Evolutionary conservation across 805 yeast species (phyloP).

Genomic region (Yarrowia hollandica): DNA sequence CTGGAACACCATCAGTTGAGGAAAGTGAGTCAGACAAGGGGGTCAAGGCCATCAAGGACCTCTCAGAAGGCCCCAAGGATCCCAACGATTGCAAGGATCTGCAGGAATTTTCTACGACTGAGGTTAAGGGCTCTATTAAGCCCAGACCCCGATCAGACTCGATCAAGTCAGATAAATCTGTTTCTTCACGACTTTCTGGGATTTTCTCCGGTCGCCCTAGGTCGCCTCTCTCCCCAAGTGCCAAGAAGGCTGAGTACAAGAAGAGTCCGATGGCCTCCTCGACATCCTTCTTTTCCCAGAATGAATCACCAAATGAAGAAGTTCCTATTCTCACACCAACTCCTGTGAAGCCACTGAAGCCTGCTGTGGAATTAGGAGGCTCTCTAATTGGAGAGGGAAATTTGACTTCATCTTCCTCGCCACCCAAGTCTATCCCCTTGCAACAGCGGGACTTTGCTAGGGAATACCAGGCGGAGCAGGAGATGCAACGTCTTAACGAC

Average conservation of each 20-base stretch:
- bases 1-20: conserved; percentile 2
- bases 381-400: conserved; percentile 14
- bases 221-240: conserved; percentile 18
- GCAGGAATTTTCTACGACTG: not conserved
- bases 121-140: not conserved
- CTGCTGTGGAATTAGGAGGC: not conserved
- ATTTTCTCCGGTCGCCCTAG: not conserved
- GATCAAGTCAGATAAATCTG: not conserved
- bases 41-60: not conserved
- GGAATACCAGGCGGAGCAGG: conserved; percentile 37
- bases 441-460: conserved; percentile 11
- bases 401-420: conserved; percentile 12
- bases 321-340: conserved; percentile 12
- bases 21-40: not conserved
- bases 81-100: not conserved
- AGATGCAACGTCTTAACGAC: conserved; percentile 58
- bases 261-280: not conserved
- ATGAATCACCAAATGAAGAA: not conserved
- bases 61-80: not conserved
- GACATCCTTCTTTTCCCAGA: not conserved
- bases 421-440: conserved; percentile 12
- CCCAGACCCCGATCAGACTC: conserved; percentile 11
- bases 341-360: not conserved
- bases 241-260: not conserved
- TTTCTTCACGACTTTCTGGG: conserved; percentile 16